Evolutionary conservation across 2,329 filamentous ascomycete genomes (phyloP), one percentile per base, ranked within the genome.

Genomic region (Fusarium nelsonii): DNA sequence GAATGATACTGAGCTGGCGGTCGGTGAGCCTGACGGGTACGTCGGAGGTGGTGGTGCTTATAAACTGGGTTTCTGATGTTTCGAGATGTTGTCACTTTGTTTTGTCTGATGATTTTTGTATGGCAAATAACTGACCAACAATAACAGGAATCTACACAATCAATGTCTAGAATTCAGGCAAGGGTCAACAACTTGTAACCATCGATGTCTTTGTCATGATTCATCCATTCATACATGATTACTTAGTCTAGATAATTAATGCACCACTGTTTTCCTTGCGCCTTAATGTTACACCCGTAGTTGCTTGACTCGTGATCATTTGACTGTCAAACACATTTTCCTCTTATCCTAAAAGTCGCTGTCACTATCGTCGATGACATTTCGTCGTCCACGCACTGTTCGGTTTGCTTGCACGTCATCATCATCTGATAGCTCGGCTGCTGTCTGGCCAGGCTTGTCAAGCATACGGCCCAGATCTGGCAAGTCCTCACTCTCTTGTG

Each of bases 51-150:
- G 81, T 82, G 73, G 78, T 82, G 81, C 81, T 82, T 82, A 80
- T 81, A 82, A 77, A 72, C 68, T 76, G 79, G 81, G 81, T 82
- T 82, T 82, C 81, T 82, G 81, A 82, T 68, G 71, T 73, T 73
- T 74, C 68, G 76, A 79, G 74, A 76, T 75, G 49, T 60, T 63
- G 15, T 52, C 52, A 32, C 12, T 26, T 60, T 63, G 37, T 52
- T 46, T 30, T 63, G 37, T 53, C 36, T 37, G 45, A 23, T 28
- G 8, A 34, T 53, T 8, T 18, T 44, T 12, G 23, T 23, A 57
- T 40, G 33, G 40, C 40, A 28, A 51, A 20, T 43, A n/a, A 56
- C 72, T 74, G 67, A 74, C 64, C 54, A 57, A 44, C 20, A 44
- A 50, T n/a, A 30, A 61, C 28, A 74, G 72, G 60, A 52, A 36